Evolutionary conservation across 2,329 filamentous ascomycete species (phyloP).

Genomic region (Xylaria sp.): DNA sequence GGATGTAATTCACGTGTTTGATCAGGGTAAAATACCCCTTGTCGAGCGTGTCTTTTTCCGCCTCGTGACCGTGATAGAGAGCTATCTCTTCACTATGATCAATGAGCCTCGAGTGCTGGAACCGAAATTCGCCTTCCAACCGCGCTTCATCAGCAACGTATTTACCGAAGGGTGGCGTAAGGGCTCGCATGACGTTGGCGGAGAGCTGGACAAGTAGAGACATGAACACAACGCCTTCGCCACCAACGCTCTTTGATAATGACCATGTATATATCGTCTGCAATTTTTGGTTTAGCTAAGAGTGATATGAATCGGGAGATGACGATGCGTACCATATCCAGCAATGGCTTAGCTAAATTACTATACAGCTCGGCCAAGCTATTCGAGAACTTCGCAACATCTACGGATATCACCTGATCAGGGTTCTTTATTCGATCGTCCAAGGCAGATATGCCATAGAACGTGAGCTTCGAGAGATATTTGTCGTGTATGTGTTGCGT

Average conservation of each 20-base stretch:
- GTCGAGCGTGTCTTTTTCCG: slow-evolving; percentile 94
- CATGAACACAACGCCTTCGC: slow-evolving; percentile 96
- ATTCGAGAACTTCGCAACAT: slow-evolving; percentile 96
- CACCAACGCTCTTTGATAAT: slow-evolving; percentile 92
- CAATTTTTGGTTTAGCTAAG: slow-evolving; percentile 42
- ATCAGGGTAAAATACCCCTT: slow-evolving; percentile 99
- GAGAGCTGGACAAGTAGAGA: slow-evolving; percentile 91
- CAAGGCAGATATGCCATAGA: slow-evolving; percentile 93
- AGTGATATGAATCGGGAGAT: neutral
- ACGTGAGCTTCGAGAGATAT: slow-evolving; percentile 97
- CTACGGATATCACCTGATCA: slow-evolving; percentile 95
- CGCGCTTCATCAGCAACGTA: slow-evolving; percentile 97
- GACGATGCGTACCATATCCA: slow-evolving; percentile 77
- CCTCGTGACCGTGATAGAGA: slow-evolving; percentile 88
- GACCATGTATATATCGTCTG: slow-evolving; percentile 92
- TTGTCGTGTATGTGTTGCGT: slow-evolving; percentile 96
- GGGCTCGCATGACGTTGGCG: slow-evolving; percentile 88
- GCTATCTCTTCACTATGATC: slow-evolving; percentile 97
- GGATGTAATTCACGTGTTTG: slow-evolving; percentile 97
- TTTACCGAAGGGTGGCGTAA: slow-evolving; percentile 96
- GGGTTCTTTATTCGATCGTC: slow-evolving; percentile 99
- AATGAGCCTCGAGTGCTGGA: slow-evolving; percentile 92
- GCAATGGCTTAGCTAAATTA: slow-evolving; percentile 90
- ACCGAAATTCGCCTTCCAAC: slow-evolving; percentile 94
- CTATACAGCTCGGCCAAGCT: slow-evolving; percentile 95